Conservation (phyloP, 352 stramenopile genomes). For the Phytophthora kernoviae region DNA sequence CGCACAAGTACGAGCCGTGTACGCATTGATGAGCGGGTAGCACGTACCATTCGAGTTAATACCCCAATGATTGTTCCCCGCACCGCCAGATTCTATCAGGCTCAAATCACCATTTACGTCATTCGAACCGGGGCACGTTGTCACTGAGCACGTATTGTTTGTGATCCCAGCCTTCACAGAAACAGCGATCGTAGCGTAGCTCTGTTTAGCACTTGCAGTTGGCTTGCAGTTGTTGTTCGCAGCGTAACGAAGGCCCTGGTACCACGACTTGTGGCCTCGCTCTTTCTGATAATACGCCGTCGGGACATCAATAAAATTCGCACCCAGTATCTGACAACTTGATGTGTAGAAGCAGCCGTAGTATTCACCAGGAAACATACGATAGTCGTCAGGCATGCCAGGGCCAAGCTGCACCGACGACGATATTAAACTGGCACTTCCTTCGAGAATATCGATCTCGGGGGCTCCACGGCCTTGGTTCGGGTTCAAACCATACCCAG, state of each 20-base stretch:
- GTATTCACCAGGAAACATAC: slow-evolving; percentile 48
- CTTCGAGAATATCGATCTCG: slow-evolving; percentile 96
- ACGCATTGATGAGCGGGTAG: slow-evolving; percentile 50
- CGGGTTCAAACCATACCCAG: slow-evolving; percentile 91
- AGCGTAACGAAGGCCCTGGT: slow-evolving; percentile 59
- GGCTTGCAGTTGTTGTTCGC: slow-evolving; percentile 54
- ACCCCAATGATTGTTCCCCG: slow-evolving; percentile 40
- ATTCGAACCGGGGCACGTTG: slow-evolving; percentile 46
- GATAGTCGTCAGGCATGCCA: slow-evolving; percentile 67
- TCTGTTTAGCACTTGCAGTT: slow-evolving; percentile 32
- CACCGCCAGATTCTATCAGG: slow-evolving; percentile 53
- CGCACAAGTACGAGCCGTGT: slow-evolving; percentile 51
- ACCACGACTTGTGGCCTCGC: slow-evolving; percentile 59
- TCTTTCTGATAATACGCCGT: slow-evolving; percentile 38
- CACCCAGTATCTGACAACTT: slow-evolving; percentile 43
- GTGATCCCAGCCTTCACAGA: slow-evolving; percentile 50
- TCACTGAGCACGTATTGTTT: slow-evolving; percentile 40
- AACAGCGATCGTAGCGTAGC: slow-evolving; percentile 41
- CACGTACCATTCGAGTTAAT: slow-evolving; percentile 57
- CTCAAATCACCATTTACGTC: slow-evolving; percentile 49
- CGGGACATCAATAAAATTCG: slow-evolving; percentile 50
- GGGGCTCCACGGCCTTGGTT: slow-evolving; percentile 88
- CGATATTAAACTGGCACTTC: slow-evolving; percentile 73
- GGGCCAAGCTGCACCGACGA: slow-evolving; percentile 90
- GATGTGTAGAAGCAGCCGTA: slow-evolving; percentile 46